Evolutionary conservation across 2,329 filamentous ascomycete species (phyloP).

Genomic region (Monilinia fructicola): DNA sequence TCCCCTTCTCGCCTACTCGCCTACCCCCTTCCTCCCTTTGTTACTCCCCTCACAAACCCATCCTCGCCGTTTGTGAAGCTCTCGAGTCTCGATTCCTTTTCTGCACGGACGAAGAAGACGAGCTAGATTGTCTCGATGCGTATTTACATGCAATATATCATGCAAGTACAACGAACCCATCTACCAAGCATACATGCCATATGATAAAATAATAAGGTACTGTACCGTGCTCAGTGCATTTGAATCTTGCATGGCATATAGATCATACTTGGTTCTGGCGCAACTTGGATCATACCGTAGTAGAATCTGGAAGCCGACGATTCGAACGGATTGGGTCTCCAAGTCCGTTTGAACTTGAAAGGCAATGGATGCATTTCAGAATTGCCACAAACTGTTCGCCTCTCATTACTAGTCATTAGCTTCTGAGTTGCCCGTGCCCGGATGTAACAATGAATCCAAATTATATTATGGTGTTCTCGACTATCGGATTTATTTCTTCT

Average conservation of each 20-base stretch:
- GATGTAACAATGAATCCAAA: not conserved
- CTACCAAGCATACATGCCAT: not conserved
- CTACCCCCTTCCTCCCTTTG: not conserved
- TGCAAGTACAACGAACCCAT: not conserved
- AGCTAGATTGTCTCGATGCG: constrained; percentile 6
- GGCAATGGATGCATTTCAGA: not conserved
- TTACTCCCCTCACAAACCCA: not conserved
- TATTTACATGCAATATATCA: constrained; percentile 1
- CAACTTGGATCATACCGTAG: constrained; percentile 4
- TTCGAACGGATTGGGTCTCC: constrained; percentile 4
- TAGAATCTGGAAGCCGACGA: constrained; percentile 3
- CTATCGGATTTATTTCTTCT: not conserved
- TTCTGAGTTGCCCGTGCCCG: not conserved
- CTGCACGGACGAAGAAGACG: constrained; percentile 3
- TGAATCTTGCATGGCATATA: constrained; percentile 10
- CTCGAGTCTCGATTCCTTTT: not conserved
- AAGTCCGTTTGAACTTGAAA: not conserved
- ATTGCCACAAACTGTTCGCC: not conserved
- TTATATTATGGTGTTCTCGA: not conserved
- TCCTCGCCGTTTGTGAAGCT: not conserved
- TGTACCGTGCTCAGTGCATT: not conserved
- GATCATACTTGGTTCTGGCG: not conserved
- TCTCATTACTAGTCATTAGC: not conserved
- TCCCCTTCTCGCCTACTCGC: constrained; percentile 10
- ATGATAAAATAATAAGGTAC: no score